Evolutionary conservation across 2,329 filamentous ascomycete species (phyloP).

Genomic region (Cordyceps cicadae): DNA sequence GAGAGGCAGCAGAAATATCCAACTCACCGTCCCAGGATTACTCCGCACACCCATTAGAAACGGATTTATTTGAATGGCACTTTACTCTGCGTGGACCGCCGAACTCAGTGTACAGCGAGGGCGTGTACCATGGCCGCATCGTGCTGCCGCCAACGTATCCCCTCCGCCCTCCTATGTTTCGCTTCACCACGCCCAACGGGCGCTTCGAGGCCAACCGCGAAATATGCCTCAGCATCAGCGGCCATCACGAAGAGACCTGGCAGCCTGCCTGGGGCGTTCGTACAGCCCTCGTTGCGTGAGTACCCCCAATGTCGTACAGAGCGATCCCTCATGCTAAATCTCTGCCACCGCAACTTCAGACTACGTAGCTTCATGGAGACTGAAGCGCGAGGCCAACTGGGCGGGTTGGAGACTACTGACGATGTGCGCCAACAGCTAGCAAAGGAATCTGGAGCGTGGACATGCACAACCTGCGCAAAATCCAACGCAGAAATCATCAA

Average conservation of each 20-base stretch:
- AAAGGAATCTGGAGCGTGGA: slow-evolving; percentile 54
- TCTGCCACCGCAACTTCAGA: slow-evolving; percentile 17
- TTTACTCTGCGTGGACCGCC: slow-evolving; percentile 93
- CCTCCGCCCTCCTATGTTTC: slow-evolving; percentile 86
- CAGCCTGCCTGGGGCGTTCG: slow-evolving; percentile 96
- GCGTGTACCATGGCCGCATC: slow-evolving; percentile 94
- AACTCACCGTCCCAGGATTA: slow-evolving; percentile 75
- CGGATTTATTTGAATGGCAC: slow-evolving; percentile 96
- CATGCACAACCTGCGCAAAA: slow-evolving; percentile 61
- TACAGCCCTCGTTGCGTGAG: slow-evolving; percentile 65
- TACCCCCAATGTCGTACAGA: background rate
- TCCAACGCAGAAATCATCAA: slow-evolving; percentile 65
- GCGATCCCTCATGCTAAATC: background rate
- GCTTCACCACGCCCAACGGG: slow-evolving; percentile 84
- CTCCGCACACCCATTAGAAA: slow-evolving; percentile 74
- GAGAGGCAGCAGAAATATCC: slow-evolving; percentile 83
- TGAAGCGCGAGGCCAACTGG: slow-evolving; percentile 78
- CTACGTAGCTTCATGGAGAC: slow-evolving; percentile 91
- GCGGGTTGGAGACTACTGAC: slow-evolving; percentile 71
- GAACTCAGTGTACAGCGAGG: slow-evolving; percentile 65
- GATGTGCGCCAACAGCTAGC: slow-evolving; percentile 63
- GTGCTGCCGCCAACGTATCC: slow-evolving; percentile 84
- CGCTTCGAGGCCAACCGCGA: slow-evolving; percentile 95
- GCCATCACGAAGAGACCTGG: slow-evolving; percentile 97
- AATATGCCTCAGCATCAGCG: slow-evolving; percentile 89